Evolutionary conservation across 192 early-diverging fungal genomes (phyloP).

Genomic region (Diversispora epigaea): DNA sequence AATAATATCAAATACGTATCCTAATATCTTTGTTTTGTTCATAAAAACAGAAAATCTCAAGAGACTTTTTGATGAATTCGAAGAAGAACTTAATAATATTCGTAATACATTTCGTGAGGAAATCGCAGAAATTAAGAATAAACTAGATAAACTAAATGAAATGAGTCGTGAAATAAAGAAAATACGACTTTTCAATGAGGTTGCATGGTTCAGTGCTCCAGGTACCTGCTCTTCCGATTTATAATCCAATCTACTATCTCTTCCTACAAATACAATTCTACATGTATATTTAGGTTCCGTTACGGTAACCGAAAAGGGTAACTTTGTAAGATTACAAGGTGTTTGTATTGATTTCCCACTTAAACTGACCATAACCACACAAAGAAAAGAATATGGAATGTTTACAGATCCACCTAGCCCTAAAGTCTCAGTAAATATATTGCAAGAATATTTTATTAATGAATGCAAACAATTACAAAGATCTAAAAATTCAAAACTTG

Average conservation of each 20-base stretch:
- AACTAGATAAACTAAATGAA: not conserved
- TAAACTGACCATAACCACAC: not conserved
- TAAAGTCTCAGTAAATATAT: not conserved
- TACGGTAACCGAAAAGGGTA: constrained; percentile 8
- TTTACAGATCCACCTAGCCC: not conserved
- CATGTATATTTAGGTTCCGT: not conserved
- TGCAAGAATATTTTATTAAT: constrained; percentile 21
- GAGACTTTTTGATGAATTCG: not conserved
- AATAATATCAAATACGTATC: not conserved
- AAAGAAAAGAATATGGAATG: not conserved
- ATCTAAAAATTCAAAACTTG: not conserved
- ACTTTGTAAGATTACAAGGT: not conserved
- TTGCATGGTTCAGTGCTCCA: not conserved
- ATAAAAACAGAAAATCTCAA: not conserved
- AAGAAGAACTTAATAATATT: too few relatives aligned
- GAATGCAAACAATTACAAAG: not conserved
- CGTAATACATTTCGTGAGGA: too few relatives aligned
- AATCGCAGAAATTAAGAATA: too few relatives aligned
- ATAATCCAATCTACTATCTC: not conserved
- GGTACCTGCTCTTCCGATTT: not conserved
- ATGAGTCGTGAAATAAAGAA: not conserved
- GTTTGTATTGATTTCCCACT: not conserved
- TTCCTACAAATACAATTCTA: not conserved
- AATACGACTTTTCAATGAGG: not conserved
- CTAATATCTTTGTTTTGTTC: constrained; percentile 1